Conservation (phyloP, 108 stramenopile genomes). For the Pseudonitzschia delicatissima region DNA sequence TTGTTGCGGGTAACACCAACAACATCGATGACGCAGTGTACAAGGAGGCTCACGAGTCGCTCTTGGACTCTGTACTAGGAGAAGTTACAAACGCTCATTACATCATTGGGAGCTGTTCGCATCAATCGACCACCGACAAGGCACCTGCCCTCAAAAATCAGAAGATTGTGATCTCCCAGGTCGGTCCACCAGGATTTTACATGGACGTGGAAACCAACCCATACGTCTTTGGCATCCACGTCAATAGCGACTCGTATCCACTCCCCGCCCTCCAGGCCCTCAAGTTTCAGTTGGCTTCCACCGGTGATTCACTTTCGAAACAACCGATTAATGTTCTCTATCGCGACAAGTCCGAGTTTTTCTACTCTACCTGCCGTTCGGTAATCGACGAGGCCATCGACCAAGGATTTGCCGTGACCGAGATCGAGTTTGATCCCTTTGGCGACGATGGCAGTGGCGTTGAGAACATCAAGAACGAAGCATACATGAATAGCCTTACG, state of each 20-base stretch:
- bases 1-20: slow-evolving; percentile 39
- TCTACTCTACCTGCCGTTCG: slow-evolving; percentile 42
- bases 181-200: slow-evolving; percentile 54
- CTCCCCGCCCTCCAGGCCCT: slow-evolving; percentile 29
- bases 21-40: slow-evolving; percentile 23
- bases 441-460: slow-evolving; percentile 29
- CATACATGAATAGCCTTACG: slow-evolving; percentile 33
- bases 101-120: slow-evolving; percentile 47
- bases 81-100: slow-evolving; percentile 27
- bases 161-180: slow-evolving; percentile 48
- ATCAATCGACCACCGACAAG: slow-evolving; percentile 33
- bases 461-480: slow-evolving; percentile 30
- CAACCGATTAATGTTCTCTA: slow-evolving; percentile 39
- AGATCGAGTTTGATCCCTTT: slow-evolving; percentile 32
- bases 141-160: slow-evolving; percentile 25
- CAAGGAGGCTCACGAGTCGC: slow-evolving; percentile 19
- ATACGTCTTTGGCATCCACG: slow-evolving; percentile 60
- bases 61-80: slow-evolving; percentile 21
- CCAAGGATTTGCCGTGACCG: slow-evolving; percentile 29
- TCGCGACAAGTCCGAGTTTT: slow-evolving; percentile 42
- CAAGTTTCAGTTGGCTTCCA: slow-evolving; percentile 19
- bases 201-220: slow-evolving; percentile 22
- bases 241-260: slow-evolving; percentile 46
- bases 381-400: slow-evolving; percentile 18
- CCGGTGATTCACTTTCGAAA: neutral